phyloP scores from a whole-genome alignment of 352 stramenopile species.

The Phytophthora colocasiae region DNA sequence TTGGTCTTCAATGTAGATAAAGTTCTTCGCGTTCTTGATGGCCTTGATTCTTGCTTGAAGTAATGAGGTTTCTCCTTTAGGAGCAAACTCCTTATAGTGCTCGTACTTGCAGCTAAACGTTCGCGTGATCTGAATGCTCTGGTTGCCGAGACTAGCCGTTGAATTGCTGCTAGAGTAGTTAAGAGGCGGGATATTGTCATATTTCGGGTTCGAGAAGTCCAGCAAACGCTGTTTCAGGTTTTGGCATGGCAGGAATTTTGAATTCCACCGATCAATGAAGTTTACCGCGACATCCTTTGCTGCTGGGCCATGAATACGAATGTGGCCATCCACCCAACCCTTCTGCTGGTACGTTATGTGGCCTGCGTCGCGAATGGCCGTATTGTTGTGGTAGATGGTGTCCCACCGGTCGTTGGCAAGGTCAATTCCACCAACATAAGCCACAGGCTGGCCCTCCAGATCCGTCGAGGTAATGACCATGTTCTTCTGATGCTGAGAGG shows the following conservation, averaged over 20 bases:
- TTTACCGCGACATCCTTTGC: slow-evolving; percentile 54
- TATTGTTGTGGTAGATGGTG: slow-evolving; percentile 51
- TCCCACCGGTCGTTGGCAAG: slow-evolving; percentile 63
- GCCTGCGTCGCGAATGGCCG: slow-evolving; percentile 36
- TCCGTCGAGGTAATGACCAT: slow-evolving; percentile 30
- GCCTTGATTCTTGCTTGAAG: slow-evolving; percentile 46
- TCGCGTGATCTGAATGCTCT: slow-evolving; percentile 48
- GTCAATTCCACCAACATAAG: slow-evolving; percentile 60
- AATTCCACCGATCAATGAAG: slow-evolving; percentile 63
- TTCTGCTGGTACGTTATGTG: slow-evolving; percentile 46
- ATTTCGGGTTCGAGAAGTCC: slow-evolving; percentile 52
- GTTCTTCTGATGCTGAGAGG: slow-evolving; percentile 60
- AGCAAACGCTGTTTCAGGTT: slow-evolving; percentile 40
- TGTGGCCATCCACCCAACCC: slow-evolving; percentile 64
- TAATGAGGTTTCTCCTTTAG: slow-evolving; percentile 48
- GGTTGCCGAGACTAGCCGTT: slow-evolving; percentile 14
- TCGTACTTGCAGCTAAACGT: slow-evolving; percentile 65
- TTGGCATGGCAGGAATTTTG: slow-evolving; percentile 28
- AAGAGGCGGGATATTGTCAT: slow-evolving; percentile 16
- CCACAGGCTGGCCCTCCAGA: slow-evolving; percentile 24
- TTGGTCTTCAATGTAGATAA: slow-evolving; percentile 30
- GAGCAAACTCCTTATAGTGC: slow-evolving; percentile 56
- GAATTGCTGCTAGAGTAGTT: slow-evolving; percentile 14
- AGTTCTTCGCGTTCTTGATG: slow-evolving; percentile 36
- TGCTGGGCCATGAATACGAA: slow-evolving; percentile 49